These are phyloP conservation scores for Starmerella geochares DNA, from an alignment of 805 yeast genomes.

Conservation along the genomic window DNA sequence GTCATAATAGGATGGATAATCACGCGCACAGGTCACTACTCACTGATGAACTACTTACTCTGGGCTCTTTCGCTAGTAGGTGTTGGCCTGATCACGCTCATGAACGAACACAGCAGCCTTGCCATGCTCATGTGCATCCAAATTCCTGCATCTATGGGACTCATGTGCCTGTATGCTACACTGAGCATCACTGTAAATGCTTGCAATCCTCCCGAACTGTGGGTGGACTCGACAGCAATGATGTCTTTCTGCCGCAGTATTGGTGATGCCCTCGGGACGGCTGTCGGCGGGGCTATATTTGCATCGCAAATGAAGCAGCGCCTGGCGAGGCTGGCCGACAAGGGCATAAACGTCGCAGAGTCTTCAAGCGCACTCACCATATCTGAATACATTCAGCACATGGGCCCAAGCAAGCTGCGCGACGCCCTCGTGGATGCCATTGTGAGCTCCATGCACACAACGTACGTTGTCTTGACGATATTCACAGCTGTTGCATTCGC, in stretches of 20 bases:
- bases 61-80: slow-evolving; percentile 37
- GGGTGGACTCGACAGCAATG: slow-evolving; percentile 29
- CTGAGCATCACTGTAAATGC: slow-evolving; percentile 28
- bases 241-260: slow-evolving; percentile 28
- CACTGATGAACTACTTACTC: slow-evolving; percentile 35
- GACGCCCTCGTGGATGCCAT: slow-evolving; percentile 19
- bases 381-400: slow-evolving; percentile 17
- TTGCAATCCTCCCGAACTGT: slow-evolving; percentile 25
- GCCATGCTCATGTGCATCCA: slow-evolving; percentile 37
- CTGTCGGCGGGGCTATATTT: slow-evolving; percentile 30
- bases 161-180: slow-evolving; percentile 41
- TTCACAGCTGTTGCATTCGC: slow-evolving; percentile 24
- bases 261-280: slow-evolving; percentile 31
- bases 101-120: slow-evolving; percentile 33
- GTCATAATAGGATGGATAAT: slow-evolving; percentile 35
- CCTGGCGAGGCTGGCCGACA: slow-evolving; percentile 5
- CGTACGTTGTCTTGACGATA: slow-evolving; percentile 21
- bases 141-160: slow-evolving; percentile 40
- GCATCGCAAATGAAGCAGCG: slow-evolving; percentile 24
- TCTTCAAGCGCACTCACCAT: slow-evolving; percentile 22
- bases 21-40: slow-evolving; percentile 35
- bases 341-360: slow-evolving; percentile 18
- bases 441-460: slow-evolving; percentile 19
- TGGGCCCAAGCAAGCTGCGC: slow-evolving; percentile 11
- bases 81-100: slow-evolving; percentile 35